Base-by-base conservation (phyloP, 2,329 filamentous ascomycete genomes). In the Pestalotiopsis sp. region DNA sequence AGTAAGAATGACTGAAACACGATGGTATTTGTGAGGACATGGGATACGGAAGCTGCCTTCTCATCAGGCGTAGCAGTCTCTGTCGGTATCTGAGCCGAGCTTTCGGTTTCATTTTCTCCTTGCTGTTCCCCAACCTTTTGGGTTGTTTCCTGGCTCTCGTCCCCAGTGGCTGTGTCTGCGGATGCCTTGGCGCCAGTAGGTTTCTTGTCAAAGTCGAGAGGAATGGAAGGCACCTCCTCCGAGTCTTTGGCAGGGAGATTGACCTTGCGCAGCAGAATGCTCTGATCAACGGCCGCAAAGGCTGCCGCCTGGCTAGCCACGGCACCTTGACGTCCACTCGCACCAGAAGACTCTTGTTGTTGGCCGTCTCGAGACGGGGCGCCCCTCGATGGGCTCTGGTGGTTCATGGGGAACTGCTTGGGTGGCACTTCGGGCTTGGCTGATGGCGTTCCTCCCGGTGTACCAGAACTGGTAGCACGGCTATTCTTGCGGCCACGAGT, bases 1-100 rank as follows among this genome's bases (percentile, higher is more conserved):
- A 95, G 85, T 64, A 95, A 80, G 77, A 96, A 96, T 45, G 92
- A 92, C 78, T 96, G 93, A 68, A 94, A 83, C 64, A 95, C 88
- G 68, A 95, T 88, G 56, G 92, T 88, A 77, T 95, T 96, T 5
- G 93, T 95, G 70, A 96, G 82, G 12, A 95, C 83, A 77, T 95
- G 93, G 56, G 91, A 93, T 4, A 96, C 88, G 7, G 91, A 93
- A 7, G 90, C 91, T 11, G 84, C 85, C 63, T 79, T 81, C 4
- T 80, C 70, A 13, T 71, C 72, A n/a, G 73, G 41, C 45, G 71
- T 70, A 64, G 69, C 71, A 2, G 68, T 72, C 9, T 78, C 74
- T 31, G 69, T 68, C 52, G 74, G 72, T n/a, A 72, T 75, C 64
- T 38, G 41, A 66, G 25, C 20, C 14, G 64, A 20, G 64, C 69